Evolutionary conservation across 2,329 filamentous ascomycete species (phyloP).

Genomic region (Clonostachys rosea): DNA sequence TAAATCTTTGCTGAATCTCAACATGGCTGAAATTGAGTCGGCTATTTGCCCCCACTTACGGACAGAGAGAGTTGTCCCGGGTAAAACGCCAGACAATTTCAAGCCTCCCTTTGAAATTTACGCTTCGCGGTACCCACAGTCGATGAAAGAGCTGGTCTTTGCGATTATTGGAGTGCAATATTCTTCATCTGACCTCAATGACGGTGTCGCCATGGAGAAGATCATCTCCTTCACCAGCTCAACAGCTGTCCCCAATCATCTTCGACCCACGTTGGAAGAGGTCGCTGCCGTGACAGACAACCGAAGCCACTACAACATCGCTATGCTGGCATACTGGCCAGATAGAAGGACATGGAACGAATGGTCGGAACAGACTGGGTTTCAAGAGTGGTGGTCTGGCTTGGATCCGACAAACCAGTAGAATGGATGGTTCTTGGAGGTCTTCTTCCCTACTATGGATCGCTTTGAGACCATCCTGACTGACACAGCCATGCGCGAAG

Average conservation of each 20-base stretch:
- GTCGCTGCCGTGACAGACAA: conserved; percentile 8
- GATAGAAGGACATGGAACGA: neutral
- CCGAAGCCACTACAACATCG: conserved; percentile 7
- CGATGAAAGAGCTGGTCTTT: conserved; percentile 7
- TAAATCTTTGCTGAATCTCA: too few relatives aligned
- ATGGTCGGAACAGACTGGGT: neutral
- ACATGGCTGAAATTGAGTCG: neutral
- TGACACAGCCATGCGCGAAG: conserved; percentile 25
- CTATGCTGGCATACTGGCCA: neutral
- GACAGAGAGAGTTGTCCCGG: conserved; percentile 3
- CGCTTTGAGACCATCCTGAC: conserved; percentile 37
- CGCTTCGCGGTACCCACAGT: conserved; percentile 7
- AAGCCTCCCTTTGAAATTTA: conserved; percentile 8
- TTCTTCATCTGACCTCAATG: neutral
- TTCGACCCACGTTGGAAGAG: conserved; percentile 4
- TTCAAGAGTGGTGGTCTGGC: neutral
- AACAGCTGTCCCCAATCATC: neutral
- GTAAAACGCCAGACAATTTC: conserved; percentile 5
- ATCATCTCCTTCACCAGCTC: conserved; percentile 2
- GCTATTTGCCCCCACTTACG: conserved; percentile 8
- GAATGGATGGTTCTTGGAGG: conserved; percentile 35
- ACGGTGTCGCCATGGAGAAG: neutral
- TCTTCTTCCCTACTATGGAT: conserved; percentile 32
- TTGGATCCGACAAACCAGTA: neutral
- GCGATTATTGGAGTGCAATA: conserved; percentile 9